Percentiles rank a stretch among this genome's conserved stretches.
phyloP scores from a whole-genome alignment of 2,329 filamentous ascomycete genomes.

The Aspergillus aculeatinus region DNA sequence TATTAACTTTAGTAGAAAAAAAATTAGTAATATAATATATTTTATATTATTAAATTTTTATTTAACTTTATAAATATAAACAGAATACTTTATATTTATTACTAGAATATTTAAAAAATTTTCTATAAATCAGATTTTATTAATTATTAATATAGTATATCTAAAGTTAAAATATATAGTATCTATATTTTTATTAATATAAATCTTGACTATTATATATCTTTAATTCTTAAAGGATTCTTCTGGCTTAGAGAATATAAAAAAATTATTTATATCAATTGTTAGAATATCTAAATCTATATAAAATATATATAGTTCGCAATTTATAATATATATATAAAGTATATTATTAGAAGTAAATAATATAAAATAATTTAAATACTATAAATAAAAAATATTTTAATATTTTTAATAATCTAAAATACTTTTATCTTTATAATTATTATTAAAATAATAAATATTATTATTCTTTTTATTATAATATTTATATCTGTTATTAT shows the following conservation, averaged over 20 bases:
- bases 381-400: background rate
- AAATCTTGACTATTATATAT: background rate
- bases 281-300: too few relatives aligned
- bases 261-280: too few relatives aligned
- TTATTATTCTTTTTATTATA: background rate
- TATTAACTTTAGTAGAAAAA: background rate
- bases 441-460: background rate
- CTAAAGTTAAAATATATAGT: too few relatives aligned
- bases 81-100: background rate
- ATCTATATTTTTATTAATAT: background rate
- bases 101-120: background rate
- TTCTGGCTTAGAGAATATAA: too few relatives aligned
- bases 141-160: too few relatives aligned
- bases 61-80: background rate
- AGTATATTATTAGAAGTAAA: too few relatives aligned
- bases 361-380: background rate
- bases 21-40: background rate
- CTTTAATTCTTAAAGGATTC: background rate
- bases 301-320: too few relatives aligned
- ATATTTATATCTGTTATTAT: too few relatives aligned
- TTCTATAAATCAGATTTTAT: rapidly evolving
- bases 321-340: background rate
- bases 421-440: too few relatives aligned
- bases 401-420: too few relatives aligned
- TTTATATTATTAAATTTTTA: background rate